These are phyloP conservation scores for Rosa rugosa DNA, from an alignment of 306 rosid genomes.

Conservation along the genomic window DNA sequence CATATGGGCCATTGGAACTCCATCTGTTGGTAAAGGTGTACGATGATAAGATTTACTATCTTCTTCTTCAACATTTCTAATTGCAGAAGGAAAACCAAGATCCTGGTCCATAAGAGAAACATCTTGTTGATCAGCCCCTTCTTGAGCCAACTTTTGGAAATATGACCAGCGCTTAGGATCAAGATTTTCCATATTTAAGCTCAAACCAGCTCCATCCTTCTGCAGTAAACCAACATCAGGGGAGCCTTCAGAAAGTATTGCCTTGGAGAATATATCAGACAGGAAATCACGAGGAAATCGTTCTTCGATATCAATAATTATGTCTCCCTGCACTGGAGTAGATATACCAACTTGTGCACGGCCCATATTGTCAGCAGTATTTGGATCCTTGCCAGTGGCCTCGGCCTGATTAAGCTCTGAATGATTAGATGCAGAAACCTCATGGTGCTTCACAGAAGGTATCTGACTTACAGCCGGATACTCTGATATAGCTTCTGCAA, in stretches of 20 bases:
- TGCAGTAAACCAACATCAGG: conserved; percentile 51
- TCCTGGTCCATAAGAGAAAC: conserved; percentile 83
- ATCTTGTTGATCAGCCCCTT: conserved; percentile 55
- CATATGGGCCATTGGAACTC: conserved; percentile 34
- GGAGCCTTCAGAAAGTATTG: conserved; percentile 61
- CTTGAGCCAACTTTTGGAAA: conserved; percentile 86
- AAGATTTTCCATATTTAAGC: conserved; percentile 73
- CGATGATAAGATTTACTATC: conserved; percentile 43
- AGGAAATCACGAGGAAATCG: conserved; percentile 87
- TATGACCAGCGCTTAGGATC: conserved; percentile 86
- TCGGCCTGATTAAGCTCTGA: conserved; percentile 43
- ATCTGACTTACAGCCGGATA: conserved; percentile 32
- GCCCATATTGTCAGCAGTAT: conserved; percentile 27
- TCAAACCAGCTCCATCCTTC: conserved; percentile 75
- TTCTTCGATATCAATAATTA: conserved; percentile 76
- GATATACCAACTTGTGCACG: conserved; percentile 40
- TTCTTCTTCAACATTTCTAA: conserved; percentile 41
- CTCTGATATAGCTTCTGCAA: conserved; percentile 36
- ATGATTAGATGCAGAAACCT: conserved; percentile 38
- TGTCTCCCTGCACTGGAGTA: conserved; percentile 61
- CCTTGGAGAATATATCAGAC: conserved; percentile 87
- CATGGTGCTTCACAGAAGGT: conserved; percentile 46
- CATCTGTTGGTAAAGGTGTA: conserved; percentile 40
- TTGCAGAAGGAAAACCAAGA: conserved; percentile 46
- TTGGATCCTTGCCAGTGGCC: conserved; percentile 33